Conservation (phyloP, 345 rosid species). For the Corymbia maculata region DNA sequence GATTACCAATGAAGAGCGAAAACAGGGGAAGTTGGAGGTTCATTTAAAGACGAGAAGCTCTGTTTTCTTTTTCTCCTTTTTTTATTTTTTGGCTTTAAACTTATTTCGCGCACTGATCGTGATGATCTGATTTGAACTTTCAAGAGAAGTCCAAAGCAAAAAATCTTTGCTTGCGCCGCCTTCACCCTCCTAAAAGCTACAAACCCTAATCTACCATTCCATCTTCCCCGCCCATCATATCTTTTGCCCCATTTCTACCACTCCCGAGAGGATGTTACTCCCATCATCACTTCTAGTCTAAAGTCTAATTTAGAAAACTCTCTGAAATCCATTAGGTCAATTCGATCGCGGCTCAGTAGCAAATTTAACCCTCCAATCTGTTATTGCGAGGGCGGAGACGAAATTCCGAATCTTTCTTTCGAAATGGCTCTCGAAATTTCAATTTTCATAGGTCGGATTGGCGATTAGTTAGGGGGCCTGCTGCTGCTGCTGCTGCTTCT, state of each 20-base stretch:
- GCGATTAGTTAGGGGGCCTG: background rate
- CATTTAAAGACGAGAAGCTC: background rate
- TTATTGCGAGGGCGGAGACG: accelerated
- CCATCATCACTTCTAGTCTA: background rate
- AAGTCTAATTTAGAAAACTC: background rate
- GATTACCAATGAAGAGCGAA: background rate
- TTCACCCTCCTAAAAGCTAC: background rate
- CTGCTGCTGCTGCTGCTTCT: background rate
- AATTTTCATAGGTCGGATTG: background rate
- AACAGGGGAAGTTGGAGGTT: background rate
- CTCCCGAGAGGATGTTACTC: background rate
- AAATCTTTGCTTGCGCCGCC: background rate
- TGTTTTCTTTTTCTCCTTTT: background rate
- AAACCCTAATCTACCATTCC: background rate
- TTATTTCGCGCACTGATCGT: background rate
- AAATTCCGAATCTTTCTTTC: background rate
- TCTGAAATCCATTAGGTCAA: background rate
- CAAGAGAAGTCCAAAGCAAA: background rate
- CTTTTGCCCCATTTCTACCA: background rate
- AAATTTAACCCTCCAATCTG: background rate
- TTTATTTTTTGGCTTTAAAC: background rate
- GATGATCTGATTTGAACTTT: background rate
- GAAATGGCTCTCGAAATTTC: background rate
- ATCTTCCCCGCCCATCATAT: background rate
- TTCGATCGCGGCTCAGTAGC: background rate